A percentile compares a stretch with the other conserved stretches of the same genome.
Conservation (phyloP, 2,329 filamentous ascomycete genomes). For the Westerdykella ornata region DNA sequence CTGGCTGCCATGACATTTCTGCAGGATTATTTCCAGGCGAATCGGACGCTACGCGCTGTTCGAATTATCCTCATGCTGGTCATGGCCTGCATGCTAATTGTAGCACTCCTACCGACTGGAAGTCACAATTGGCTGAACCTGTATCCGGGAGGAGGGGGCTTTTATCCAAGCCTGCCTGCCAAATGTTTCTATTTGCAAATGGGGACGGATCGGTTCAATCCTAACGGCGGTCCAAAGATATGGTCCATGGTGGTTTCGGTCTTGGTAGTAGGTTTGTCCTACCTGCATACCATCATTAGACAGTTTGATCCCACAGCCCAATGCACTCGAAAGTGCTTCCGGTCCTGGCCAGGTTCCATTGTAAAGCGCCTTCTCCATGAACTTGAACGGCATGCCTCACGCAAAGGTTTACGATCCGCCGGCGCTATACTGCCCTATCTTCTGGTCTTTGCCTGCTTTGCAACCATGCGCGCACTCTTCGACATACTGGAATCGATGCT, state of each 20-base stretch:
- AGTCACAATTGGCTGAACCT: conserved; percentile 19
- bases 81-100: conserved; percentile 13
- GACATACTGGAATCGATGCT: conserved; percentile 20
- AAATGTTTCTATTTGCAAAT: conserved; percentile 18
- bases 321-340: conserved; percentile 11
- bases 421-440: conserved; percentile 10
- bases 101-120: conserved; percentile 18
- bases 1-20: conserved; percentile 17
- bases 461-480: conserved; percentile 7
- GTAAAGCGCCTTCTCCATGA: conserved; percentile 9
- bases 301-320: conserved; percentile 15
- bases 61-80: conserved; percentile 18
- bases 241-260: conserved; percentile 23
- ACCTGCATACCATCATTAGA: conserved; percentile 15
- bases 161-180: conserved; percentile 16
- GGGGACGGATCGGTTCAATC: conserved; percentile 4
- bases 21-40: conserved; percentile 15
- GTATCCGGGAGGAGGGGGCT: conserved; percentile 10
- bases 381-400: conserved; percentile 7
- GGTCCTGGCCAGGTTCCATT: conserved; percentile 10
- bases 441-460: conserved; percentile 9
- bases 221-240: conserved; percentile 10
- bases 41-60: conserved; percentile 16
- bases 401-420: conserved; percentile 1
- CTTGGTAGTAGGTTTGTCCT: conserved; percentile 15